Evolutionary conservation across 2,329 filamentous ascomycete genomes (phyloP).

Genomic region (Coniochaeta pulveracea): DNA sequence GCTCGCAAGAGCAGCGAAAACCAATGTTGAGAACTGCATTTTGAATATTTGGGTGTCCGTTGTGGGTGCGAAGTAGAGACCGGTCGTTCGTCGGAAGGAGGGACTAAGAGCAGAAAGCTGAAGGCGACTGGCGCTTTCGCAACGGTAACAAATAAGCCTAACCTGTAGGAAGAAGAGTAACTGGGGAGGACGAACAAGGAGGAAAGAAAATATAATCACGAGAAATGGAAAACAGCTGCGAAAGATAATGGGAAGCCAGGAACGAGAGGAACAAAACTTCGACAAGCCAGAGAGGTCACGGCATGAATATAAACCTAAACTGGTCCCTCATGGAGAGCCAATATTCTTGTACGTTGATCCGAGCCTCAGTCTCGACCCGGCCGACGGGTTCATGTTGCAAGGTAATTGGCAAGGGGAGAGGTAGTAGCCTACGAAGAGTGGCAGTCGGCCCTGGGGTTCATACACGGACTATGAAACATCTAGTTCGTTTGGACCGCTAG

Average conservation of each 20-base stretch:
- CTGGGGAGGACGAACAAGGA: slow-evolving; percentile 14
- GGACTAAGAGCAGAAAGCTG: slow-evolving; percentile 16
- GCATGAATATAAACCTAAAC: slow-evolving; percentile 28
- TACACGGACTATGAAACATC: no score
- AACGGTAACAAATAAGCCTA: slow-evolving; percentile 29
- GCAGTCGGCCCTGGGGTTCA: no score
- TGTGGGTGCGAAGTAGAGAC: slow-evolving; percentile 13
- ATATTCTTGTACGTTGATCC: no score
- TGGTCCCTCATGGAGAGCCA: no score
- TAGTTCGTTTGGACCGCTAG: no score
- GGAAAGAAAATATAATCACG: slow-evolving; percentile 11
- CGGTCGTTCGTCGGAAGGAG: slow-evolving; percentile 13
- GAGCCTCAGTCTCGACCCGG: no score
- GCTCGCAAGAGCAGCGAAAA: slow-evolving; percentile 34
- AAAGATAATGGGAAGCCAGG: not conserved
- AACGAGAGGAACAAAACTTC: slow-evolving; percentile 1
- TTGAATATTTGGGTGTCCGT: slow-evolving; percentile 19
- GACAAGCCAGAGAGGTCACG: slow-evolving; percentile 16
- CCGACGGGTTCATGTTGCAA: no score
- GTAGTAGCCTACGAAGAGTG: no score
- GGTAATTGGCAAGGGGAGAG: no score
- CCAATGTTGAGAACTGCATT: slow-evolving; percentile 40
- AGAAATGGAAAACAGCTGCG: slow-evolving; percentile 1
- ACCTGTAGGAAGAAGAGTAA: slow-evolving; percentile 25
- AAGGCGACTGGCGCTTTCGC: slow-evolving; percentile 37